Base-by-base conservation (phyloP, 1,284 basidiomycete species). In the Trichosporon sp. region DNA sequence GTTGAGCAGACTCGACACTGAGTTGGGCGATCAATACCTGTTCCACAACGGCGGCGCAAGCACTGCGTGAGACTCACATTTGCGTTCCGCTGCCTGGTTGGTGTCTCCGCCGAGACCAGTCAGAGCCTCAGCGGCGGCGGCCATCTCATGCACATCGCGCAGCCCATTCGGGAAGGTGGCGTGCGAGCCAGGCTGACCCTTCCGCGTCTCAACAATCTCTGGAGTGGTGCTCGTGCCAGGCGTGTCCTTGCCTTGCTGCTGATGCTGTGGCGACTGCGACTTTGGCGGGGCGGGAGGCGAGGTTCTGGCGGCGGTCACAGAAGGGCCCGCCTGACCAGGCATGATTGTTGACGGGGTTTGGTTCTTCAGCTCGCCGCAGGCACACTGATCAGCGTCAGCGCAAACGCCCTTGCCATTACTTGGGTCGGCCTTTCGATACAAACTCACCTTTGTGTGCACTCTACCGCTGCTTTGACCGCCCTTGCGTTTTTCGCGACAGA, bases 401-500 rank as follows among this genome's bases (percentile, higher is more conserved):
- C 40, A 11, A 27, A 29, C 40, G 36, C 37, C 44, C 40, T 10
- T 9, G 27, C 25, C 37, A 4, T 11, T 32, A 7, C 29, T 44
- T 23, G 19, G 11, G 23, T 44, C 56, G 21, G 21, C 16, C n/a
- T 52, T 58, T 13, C 23, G 11, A 14, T 14, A 14, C 23, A 16
- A 66, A 73, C 75, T 65, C 49, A 65, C 73, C 63, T 70, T 78
- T 63, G 64, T 76, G 61, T 72, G 85, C 9, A 79, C 75, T 21
- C 65, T 68, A 27, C 65, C 65, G 6, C 54, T 21, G 27, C 37
- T 27, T 16, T 63, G 62, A 9, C 65, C 68, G 57, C 85, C 87
- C 82, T 90, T 90, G 63, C 89, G 84, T 36, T 88, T 83, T 70
- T 90, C 87, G 74, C 88, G 84, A 76, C 89, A 91, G 76, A 87